Base-by-base conservation (phyloP, 495 filamentous ascomycete genomes). In the Penicillium maclennaniae region DNA sequence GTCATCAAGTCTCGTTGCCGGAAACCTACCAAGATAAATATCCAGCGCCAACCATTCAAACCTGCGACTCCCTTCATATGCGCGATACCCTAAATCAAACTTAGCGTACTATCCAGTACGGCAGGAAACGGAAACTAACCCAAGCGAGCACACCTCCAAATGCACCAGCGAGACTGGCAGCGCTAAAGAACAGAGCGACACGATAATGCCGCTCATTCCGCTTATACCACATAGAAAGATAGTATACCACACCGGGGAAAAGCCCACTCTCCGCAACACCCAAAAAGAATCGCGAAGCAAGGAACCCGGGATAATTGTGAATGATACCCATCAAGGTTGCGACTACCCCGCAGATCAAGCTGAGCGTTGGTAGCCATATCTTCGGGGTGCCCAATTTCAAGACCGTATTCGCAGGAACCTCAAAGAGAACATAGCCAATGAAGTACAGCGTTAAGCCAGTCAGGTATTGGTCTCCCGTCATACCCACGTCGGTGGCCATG, bases 141-240 rank as follows among this genome's bases (percentile, higher is more conserved):
- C 71, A 89, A 14, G 88, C 88, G 15, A 92, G 67, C 34, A 91
- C 78, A 1, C 88, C 88, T 48, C 88, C 88, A 65, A 92, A 92
- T 0, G 88, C 88, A 37, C 88, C 88, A 2, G 88, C 87, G 12
- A 92, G 69, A 6, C 85, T 84, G 0, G 87, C 86, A 12, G 85
- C 83, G 48, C 81, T 83, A 53, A 91, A 90, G 68, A 92, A 91
- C 1, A 91, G 69, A 9, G 87, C 83, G 36, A 91, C 79, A 0
- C 88, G 83, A 59, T 83, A 88, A 62, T 87, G 84, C 49, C 79
- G 77, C 62, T 91, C 87, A 25, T 79, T 79, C 16, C 87, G 74
- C 59, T 85, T 86, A 54, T 92, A 92, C 84, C 88, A 91, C 84
- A 89, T 89, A 1, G 84, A 87, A n/a, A 92, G 76, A 60, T 90